Evolutionary conservation across 441 rosid species (phyloP), one percentile per base, ranked within the genome.

Genomic region (Syzygium malaccense): DNA sequence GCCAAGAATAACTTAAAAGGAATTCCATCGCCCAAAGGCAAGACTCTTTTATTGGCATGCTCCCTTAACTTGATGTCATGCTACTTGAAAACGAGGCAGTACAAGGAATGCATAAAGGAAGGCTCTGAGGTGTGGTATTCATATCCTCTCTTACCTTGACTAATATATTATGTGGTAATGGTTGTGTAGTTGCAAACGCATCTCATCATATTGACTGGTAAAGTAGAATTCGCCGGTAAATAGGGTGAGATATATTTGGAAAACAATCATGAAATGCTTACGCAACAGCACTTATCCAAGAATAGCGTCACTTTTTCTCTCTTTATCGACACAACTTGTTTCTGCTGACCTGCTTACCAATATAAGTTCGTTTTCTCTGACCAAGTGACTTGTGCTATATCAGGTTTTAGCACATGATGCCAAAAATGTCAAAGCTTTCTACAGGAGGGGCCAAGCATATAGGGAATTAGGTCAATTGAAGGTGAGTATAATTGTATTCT

Each of bases 31-130:
- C 92, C 97, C 85, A 91, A 93, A 91, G 94, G 94, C 53, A 94
- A 91, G 89, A 64, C 96, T 68, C 94, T 98, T 87, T 88, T 92
- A 88, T 78, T 94, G 93, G 96, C 97, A 54, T 97, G 99, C 93
- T 96, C 99, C 88, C 97, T 97, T 86, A 98, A 97, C 92, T 88
- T 95, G 89, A 97, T 98, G 99, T 98, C 99, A 33, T 98, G 99
- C 93, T 96, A 97, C 94, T 91, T 98, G 92, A 98, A 94, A 92
- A 95, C 95, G 28, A 91, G 90, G 90, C 95, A 94, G 89, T 93
- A 93, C 86, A 89, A 95, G 23, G 94, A 95, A 62, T 98, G 99
- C 90, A 91, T 97, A 85, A 92, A 90, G 89, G 99, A 94, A 92
- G 99, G 99, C 86, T 93, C 96, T 7, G 98, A 98, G 99, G 99